Base-by-base conservation (phyloP, 495 filamentous ascomycete genomes). In the Podospora pseudocomata region DNA sequence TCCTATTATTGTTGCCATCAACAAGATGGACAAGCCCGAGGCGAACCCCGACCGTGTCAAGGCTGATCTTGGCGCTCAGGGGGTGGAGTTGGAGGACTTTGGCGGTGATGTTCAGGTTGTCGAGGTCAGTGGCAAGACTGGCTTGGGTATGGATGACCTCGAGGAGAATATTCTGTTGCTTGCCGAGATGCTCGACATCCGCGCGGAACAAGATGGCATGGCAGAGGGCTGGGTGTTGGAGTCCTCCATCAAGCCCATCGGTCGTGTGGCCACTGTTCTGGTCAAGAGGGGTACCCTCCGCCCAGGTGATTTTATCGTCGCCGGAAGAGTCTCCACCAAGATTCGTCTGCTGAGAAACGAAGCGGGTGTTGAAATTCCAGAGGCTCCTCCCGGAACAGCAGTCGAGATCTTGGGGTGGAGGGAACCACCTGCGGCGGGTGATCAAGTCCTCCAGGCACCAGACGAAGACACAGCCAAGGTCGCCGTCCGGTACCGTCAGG, bases 1-100 rank as follows among this genome's bases (percentile, higher is more conserved):
- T 1, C 94, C 95, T 15, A 94, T 99, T 62, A 96, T 98, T 65
- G 96, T 98, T 19, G 96, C 96, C n/a, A 92, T 97, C 79, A 99
- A 93, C 81, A 99, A 99, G 77, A 86, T 96, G 60, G 96, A 99
- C 78, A 97, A 94, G 78, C 88, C 90, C 68, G 88, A 89, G 53
- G 86, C 91, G 20, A 87, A 93, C 69, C 77, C 90, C 16, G 90
- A 97, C 55, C 85, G 85, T 26, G 94, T 97, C 66, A 97, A 97
- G 77, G 84, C 88, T 65, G 96, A 98, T 76, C 87, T 99, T 30
- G 87, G 91, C 7, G 81, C 86, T n/a, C 85, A 96, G 70, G 91
- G 91, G 19, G 86, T 99, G 23, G 91, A 97, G 73, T 89, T 98
- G 39, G 96, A 99, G 77, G 95, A 98, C 73, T 94, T 88, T 73